A percentile compares a stretch with the other conserved stretches of the same genome.
These are phyloP conservation scores for Globisporangium cederbergense DNA, from an alignment of 352 stramenopile genomes.

Conservation along the genomic window DNA sequence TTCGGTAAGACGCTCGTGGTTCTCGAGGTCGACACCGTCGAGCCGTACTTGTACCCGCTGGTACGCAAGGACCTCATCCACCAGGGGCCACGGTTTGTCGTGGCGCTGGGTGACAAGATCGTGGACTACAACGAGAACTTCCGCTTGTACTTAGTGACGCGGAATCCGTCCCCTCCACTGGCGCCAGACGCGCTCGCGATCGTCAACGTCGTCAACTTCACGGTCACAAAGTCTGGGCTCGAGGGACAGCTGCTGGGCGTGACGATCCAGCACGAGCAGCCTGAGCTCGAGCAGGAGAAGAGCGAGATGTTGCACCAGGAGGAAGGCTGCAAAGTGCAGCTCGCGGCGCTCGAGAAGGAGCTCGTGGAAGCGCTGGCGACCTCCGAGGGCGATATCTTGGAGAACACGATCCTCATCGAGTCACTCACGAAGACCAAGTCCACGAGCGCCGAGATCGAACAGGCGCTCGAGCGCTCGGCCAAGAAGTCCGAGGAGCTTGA, in stretches of 20 bases:
- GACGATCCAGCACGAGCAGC: constrained; percentile 93
- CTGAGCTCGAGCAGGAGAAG: constrained; percentile 92
- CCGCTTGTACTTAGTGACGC: constrained; percentile 88
- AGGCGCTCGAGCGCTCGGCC: constrained; percentile 82
- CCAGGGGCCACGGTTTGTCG: constrained; percentile 89
- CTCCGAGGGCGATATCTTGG: constrained; percentile 94
- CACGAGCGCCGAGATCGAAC: constrained; percentile 89
- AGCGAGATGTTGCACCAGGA: constrained; percentile 89
- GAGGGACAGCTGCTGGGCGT: constrained; percentile 92
- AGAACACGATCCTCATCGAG: constrained; percentile 93
- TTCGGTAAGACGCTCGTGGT: constrained; percentile 96
- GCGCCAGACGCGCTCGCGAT: constrained; percentile 87
- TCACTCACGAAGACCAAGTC: constrained; percentile 93
- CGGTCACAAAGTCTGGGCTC: constrained; percentile 91
- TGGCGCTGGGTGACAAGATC: constrained; percentile 89
- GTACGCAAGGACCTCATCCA: constrained; percentile 88
- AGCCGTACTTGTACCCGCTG: constrained; percentile 93
- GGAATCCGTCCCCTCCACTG: constrained; percentile 86
- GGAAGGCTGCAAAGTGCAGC: constrained; percentile 94
- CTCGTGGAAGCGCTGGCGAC: constrained; percentile 91
- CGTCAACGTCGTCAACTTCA: constrained; percentile 95
- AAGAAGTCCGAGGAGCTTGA: constrained; percentile 91
- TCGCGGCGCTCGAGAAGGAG: constrained; percentile 91
- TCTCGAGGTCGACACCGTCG: constrained; percentile 89
- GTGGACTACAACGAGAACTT: constrained; percentile 97